Evolutionary conservation across 139 green algal species (phyloP).

Genomic region (Desmodesmus armatus): DNA sequence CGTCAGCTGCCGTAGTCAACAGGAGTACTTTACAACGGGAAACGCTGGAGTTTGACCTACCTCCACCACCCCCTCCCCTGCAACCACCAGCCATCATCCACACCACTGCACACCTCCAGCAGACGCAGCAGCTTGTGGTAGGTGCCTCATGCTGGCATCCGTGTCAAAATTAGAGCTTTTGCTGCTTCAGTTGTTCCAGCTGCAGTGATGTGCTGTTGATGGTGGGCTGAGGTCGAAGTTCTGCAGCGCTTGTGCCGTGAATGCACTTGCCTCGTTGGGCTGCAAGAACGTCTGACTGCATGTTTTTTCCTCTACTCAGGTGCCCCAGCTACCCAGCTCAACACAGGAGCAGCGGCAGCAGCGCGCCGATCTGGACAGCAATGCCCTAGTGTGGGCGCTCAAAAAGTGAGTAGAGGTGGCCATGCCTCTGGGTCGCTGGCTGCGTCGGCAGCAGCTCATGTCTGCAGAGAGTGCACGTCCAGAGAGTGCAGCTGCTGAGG

Average conservation of each 20-base stretch:
- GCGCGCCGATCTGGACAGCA: conserved; percentile 14
- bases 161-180: too few species aligned
- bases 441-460: too few species aligned
- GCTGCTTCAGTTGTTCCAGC: too few species aligned
- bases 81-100: conserved; percentile 37
- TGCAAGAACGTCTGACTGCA: too few species aligned
- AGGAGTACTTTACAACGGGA: too few species aligned
- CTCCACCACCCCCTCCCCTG: not conserved
- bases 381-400: conserved; percentile 41
- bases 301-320: not conserved
- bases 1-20: not conserved
- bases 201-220: too few species aligned
- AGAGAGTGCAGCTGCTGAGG: too few species aligned
- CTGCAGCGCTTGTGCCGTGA: too few species aligned
- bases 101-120: conserved; percentile 43
- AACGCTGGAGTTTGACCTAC: not conserved
- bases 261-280: too few species aligned
- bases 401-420: conserved; percentile 17
- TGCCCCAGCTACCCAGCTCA: conserved; percentile 17
- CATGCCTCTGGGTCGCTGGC: too few species aligned
- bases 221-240: too few species aligned
- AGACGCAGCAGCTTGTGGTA: conserved; percentile 36
- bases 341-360: not conserved
- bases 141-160: not conserved
- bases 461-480: too few species aligned